phyloP scores from a whole-genome alignment of 768 basidiomycete species.

The Roridomyces roridus region DNA sequence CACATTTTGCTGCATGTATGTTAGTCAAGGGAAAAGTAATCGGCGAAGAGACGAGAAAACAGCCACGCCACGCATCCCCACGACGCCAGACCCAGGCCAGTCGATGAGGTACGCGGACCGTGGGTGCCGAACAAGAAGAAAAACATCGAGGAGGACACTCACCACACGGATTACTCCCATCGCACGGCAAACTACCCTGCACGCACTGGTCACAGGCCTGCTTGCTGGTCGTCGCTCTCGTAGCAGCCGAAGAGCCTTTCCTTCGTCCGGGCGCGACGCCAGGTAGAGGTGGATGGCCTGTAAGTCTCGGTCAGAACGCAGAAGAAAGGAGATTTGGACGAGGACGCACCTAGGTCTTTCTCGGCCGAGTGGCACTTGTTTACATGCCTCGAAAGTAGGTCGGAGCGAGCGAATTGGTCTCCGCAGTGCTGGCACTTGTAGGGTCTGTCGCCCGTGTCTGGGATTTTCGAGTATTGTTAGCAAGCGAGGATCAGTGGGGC shows the following conservation, averaged over 20 bases:
- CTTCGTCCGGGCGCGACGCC: constrained; percentile 48
- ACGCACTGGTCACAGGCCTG: constrained; percentile 89
- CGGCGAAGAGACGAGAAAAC: neutral
- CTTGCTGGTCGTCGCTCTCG: constrained; percentile 79
- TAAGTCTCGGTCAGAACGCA: neutral
- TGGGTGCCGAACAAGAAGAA: too few species aligned
- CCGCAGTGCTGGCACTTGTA: constrained; percentile 90
- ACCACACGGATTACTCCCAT: constrained; percentile 83
- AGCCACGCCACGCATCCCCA: too few species aligned
- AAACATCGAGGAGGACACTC: too few species aligned
- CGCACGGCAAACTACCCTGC: constrained; percentile 74
- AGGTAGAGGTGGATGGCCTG: constrained; percentile 34
- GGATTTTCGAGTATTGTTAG: constrained; percentile 9
- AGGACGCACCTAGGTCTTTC: constrained; percentile 41
- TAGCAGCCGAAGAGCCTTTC: constrained; percentile 69
- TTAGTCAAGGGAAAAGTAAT: constrained; percentile 10
- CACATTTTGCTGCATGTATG: constrained; percentile 84
- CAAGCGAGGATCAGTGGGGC: neutral
- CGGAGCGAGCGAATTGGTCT: constrained; percentile 83
- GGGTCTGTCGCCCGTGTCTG: constrained; percentile 89
- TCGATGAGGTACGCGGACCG: too few species aligned
- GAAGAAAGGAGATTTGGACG: neutral
- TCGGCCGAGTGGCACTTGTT: constrained; percentile 89
- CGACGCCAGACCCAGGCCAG: too few species aligned
- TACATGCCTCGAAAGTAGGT: constrained; percentile 84